Conservation (phyloP, 768 basidiomycete genomes). For the Ramaria sp. region DNA sequence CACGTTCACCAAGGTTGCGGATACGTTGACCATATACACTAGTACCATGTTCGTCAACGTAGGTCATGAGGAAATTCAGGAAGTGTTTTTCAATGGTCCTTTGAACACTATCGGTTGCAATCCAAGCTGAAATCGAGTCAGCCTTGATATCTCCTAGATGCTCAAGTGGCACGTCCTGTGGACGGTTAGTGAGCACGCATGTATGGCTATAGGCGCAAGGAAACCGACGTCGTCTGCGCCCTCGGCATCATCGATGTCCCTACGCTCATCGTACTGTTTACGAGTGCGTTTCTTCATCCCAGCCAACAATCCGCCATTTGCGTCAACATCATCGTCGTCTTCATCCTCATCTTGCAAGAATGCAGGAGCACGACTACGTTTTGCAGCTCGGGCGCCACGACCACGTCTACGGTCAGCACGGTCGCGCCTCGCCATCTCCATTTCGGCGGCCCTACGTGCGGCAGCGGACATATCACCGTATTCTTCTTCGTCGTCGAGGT, state of each 20-base stretch:
- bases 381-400: slow-evolving; percentile 62
- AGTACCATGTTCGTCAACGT: slow-evolving; percentile 81
- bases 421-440: slow-evolving; percentile 82
- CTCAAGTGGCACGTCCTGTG: slow-evolving; percentile 85
- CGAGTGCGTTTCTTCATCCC: slow-evolving; percentile 77
- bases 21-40: slow-evolving; percentile 95
- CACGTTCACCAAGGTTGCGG: slow-evolving; percentile 89
- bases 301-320: slow-evolving; percentile 46
- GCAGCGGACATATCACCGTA: slow-evolving; percentile 59
- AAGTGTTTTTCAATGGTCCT: slow-evolving; percentile 88
- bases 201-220: not conserved
- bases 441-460: slow-evolving; percentile 74
- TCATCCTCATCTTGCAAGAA: slow-evolving; percentile 83
- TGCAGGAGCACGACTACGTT: slow-evolving; percentile 72
- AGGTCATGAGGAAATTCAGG: slow-evolving; percentile 90
- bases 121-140: slow-evolving; percentile 96
- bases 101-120: slow-evolving; percentile 83
- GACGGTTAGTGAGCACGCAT: slow-evolving; percentile 11
- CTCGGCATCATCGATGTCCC: slow-evolving; percentile 84
- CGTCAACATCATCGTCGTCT: slow-evolving; percentile 40
- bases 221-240: slow-evolving; percentile 72
- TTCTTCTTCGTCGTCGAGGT: slow-evolving; percentile 67
- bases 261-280: slow-evolving; percentile 88
- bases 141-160: slow-evolving; percentile 97
- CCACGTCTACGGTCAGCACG: slow-evolving; percentile 56